Evolutionary conservation across 2,329 filamentous ascomycete genomes (phyloP), one percentile per base, ranked within the genome.

Genomic region (Monilinia fructicola): DNA sequence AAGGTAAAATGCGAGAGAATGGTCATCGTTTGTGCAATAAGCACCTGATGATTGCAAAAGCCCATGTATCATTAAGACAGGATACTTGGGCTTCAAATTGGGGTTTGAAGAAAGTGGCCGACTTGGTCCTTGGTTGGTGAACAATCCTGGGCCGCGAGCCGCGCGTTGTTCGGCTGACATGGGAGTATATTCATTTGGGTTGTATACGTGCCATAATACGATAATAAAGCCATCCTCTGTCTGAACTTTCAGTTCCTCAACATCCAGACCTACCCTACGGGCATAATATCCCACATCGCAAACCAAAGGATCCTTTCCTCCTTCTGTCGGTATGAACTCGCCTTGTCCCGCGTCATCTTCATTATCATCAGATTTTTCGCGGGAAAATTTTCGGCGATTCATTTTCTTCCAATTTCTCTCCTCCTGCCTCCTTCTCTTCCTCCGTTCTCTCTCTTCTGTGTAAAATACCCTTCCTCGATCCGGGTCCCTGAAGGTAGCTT

Each of bases 141-240:
- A 94, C 0, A 89, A 77, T 6, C 87, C 81, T 0, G 90, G 88
- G 0, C 85, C 85, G 4, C 84, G 83, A 21, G 85, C 78, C 0
- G 80, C 76, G 26, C 85, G 81, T 46, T 87, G 79, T 1, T 81
- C 77, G 1, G 81, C 76, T 0, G 80, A 74, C 5, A 84, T 77
- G 1, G 83, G 82, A 0, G 80, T 81, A 74, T 92, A 89, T 68
- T 94, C 90, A 59, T 83, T 85, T 0, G 94, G 94, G 70, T 97
- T 90, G 76, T 91, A 96, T 35, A 97, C 83, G 76, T 97, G 94
- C 89, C 91, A 96, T 1, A 97, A 82, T 28, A 90, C 87, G 69
- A 97, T 90, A 55, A 97, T 86, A 75, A 97, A 97, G 0, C 93
- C 93, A 74, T 98, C 94, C 76, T 97, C 93, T 0, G 94, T 97